phyloP scores from a whole-genome alignment of 257 asterid species.

The Ocimum tenuiflorum region DNA sequence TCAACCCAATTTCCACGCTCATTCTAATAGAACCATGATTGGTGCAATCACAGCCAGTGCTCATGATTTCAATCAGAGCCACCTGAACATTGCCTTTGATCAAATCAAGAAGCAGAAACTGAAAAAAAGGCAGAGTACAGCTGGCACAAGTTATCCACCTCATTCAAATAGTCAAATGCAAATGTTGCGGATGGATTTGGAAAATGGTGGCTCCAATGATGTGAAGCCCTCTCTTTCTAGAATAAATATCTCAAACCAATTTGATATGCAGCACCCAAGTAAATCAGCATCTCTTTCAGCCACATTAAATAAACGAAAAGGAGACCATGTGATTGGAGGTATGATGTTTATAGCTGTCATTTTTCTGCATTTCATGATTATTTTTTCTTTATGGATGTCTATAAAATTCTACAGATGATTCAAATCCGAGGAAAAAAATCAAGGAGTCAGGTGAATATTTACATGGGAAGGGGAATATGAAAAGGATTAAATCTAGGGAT shows the following conservation, averaged over 20 bases:
- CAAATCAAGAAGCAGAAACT: conserved; percentile 47
- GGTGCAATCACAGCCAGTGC: conserved; percentile 39
- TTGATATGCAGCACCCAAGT: conserved; percentile 28
- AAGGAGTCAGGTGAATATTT: conserved; percentile 41
- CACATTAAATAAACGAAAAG: conserved; percentile 38
- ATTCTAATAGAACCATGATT: conserved; percentile 28
- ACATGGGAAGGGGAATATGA: conserved; percentile 30
- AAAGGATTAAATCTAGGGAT: conserved; percentile 36
- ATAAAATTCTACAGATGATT: conserved; percentile 49
- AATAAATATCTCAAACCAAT: conserved; percentile 27
- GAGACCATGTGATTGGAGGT: conserved; percentile 51
- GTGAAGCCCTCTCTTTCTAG: conserved; percentile 38
- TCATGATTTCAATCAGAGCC: conserved; percentile 23
- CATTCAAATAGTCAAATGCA: conserved; percentile 26
- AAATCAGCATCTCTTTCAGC: conserved; percentile 27
- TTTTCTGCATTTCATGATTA: conserved; percentile 18
- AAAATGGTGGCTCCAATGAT: conserved; percentile 38
- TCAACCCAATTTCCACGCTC: conserved; percentile 34
- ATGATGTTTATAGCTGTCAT: conserved; percentile 22
- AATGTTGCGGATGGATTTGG: conserved; percentile 30
- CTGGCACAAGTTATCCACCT: conserved; percentile 23
- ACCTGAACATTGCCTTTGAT: conserved; percentile 24
- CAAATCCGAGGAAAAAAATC: conserved; percentile 41
- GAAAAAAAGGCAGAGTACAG: conserved; percentile 31
- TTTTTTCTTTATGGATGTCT: conserved; percentile 20